These are phyloP conservation scores for Lanmaoa rubissima DNA, from an alignment of 768 basidiomycete species.

Conservation along the genomic window DNA sequence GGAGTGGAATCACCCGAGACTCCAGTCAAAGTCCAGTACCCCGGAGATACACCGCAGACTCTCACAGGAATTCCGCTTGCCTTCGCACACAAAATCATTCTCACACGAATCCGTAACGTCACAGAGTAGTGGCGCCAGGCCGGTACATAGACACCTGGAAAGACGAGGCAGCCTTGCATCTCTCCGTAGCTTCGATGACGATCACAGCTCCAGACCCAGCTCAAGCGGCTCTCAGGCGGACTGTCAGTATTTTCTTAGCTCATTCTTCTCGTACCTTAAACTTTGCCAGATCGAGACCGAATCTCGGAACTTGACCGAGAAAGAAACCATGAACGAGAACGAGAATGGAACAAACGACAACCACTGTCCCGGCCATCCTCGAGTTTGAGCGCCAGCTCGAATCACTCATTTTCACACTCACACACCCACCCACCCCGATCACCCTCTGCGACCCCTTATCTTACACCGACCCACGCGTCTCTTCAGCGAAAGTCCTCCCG, in stretches of 20 bases:
- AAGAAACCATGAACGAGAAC: slow-evolving; percentile 47
- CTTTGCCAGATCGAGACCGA: slow-evolving; percentile 44
- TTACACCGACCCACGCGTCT: slow-evolving; percentile 30
- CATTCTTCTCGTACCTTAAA: not conserved
- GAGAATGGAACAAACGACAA: slow-evolving; percentile 54
- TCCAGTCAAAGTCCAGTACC: slow-evolving; percentile 23
- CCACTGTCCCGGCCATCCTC: slow-evolving; percentile 42
- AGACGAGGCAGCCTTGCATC: slow-evolving; percentile 42
- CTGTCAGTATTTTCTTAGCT: slow-evolving; percentile 37
- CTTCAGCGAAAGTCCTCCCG: slow-evolving; percentile 36
- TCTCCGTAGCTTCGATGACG: slow-evolving; percentile 41
- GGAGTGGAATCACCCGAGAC: slow-evolving; percentile 31
- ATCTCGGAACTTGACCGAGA: slow-evolving; percentile 43
- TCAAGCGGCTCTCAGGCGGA: slow-evolving; percentile 52
- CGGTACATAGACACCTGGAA: slow-evolving; percentile 11
- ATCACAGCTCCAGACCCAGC: slow-evolving; percentile 41
- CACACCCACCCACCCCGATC: slow-evolving; percentile 40
- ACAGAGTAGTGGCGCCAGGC: slow-evolving; percentile 5
- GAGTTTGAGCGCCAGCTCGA: slow-evolving; percentile 40
- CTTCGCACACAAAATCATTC: slow-evolving; percentile 21
- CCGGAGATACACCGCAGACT: slow-evolving; percentile 26
- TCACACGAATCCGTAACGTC: slow-evolving; percentile 18
- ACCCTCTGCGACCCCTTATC: slow-evolving; percentile 38
- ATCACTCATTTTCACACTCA: slow-evolving; percentile 33
- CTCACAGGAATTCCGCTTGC: slow-evolving; percentile 28